Percentiles rank a stretch among this genome's conserved stretches.
Conservation (phyloP, 177 flowering plant genomes). For the Telopea speciosissima region DNA sequence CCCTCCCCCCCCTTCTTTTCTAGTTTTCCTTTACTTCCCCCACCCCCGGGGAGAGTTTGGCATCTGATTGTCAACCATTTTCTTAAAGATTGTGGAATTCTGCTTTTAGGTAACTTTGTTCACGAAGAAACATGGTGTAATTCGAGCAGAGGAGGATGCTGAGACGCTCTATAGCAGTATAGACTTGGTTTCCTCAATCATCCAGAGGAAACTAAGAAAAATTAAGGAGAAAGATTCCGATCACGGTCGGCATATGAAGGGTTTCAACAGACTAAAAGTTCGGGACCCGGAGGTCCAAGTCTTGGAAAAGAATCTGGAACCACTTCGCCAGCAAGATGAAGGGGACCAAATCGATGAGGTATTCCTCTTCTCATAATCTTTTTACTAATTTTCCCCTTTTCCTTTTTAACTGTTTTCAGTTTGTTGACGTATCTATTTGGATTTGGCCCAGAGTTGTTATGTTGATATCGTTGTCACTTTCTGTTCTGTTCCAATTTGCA, state of each 20-base stretch:
- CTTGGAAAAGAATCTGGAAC: constrained; percentile 31
- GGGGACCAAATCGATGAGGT: constrained; percentile 53
- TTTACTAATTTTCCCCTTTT: neutral
- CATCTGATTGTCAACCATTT: neutral
- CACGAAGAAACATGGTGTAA: constrained; percentile 84
- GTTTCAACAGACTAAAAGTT: constrained; percentile 54
- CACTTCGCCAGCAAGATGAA: constrained; percentile 25
- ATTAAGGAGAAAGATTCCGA: constrained; percentile 90
- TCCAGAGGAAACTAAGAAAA: constrained; percentile 88
- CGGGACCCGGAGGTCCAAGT: constrained; percentile 36
- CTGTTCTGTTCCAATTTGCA: neutral
- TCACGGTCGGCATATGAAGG: constrained; percentile 90
- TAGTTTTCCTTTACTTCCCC: neutral
- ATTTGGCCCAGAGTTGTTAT: neutral
- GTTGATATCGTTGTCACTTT: neutral
- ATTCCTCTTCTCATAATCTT: constrained; percentile 1
- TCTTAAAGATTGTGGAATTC: constrained; percentile 3
- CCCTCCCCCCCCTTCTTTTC: neutral
- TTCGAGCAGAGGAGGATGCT: constrained; percentile 84
- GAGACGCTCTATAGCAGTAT: constrained; percentile 72
- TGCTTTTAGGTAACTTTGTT: constrained; percentile 62
- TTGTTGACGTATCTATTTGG: neutral
- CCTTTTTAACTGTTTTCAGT: neutral
- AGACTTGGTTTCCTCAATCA: constrained; percentile 73
- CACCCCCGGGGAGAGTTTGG: neutral